A percentile compares a stretch with the other conserved stretches of the same genome.
Evolutionary conservation across 2,329 filamentous ascomycete genomes (phyloP).

Genomic region (Aspergillus hortae): DNA sequence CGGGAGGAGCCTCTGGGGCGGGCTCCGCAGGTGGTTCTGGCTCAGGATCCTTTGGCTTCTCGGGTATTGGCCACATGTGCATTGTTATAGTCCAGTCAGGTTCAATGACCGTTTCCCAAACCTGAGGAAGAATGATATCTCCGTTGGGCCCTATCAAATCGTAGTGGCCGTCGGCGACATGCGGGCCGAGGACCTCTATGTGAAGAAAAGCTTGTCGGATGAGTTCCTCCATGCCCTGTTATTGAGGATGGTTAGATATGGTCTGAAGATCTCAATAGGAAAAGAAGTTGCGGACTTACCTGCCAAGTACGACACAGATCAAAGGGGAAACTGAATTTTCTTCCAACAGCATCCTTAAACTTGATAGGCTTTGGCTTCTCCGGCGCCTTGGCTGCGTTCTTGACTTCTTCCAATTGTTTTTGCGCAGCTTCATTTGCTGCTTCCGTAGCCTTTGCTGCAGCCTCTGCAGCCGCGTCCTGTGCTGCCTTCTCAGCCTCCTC

Average conservation of each 20-base stretch:
- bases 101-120: conserved; percentile 78
- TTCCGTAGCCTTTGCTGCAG: conserved; percentile 35
- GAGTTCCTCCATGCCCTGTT: conserved; percentile 77
- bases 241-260: conserved; percentile 7
- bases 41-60: conserved; percentile 44
- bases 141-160: conserved; percentile 75
- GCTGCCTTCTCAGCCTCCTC: conserved; percentile 42
- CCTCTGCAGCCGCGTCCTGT: conserved; percentile 36
- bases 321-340: conserved; percentile 91
- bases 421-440: conserved; percentile 35
- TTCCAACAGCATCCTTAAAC: conserved; percentile 86
- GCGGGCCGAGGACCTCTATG: conserved; percentile 70
- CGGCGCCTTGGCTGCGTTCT: conserved; percentile 39
- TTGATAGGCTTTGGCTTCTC: conserved; percentile 70
- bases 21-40: conserved; percentile 24
- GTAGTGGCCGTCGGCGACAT: conserved; percentile 75
- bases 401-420: conserved; percentile 33
- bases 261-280: not conserved
- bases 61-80: conserved; percentile 63
- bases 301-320: conserved; percentile 79
- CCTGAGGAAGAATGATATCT: conserved; percentile 75
- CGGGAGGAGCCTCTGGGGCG: conserved; percentile 14
- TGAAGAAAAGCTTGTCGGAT: conserved; percentile 81
- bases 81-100: conserved; percentile 71
- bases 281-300: conserved; percentile 51